Base-by-base conservation (phyloP, 768 basidiomycete species). In the Dentipellis fragilis region DNA sequence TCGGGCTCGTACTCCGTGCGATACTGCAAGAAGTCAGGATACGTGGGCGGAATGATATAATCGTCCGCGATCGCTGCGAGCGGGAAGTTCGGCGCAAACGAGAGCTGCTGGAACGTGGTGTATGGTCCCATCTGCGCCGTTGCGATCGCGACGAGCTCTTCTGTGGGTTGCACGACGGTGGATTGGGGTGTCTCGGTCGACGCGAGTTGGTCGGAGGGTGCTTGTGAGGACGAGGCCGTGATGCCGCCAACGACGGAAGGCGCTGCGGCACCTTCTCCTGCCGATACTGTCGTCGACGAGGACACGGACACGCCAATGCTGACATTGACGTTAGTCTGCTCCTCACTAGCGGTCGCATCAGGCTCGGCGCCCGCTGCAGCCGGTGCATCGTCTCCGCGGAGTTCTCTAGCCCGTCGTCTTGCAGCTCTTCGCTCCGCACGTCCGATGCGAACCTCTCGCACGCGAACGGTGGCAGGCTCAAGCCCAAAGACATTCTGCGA, bases 401-500 rank as follows among this genome's bases (percentile, higher is more conserved):
- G 77, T 65, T 87, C 87, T 36, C 90, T 80, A 12, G 87, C 83
- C 52, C 91, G 77, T 55, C 93, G 77, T 36, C 92, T 76, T 19
- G 91, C 89, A 10, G 91, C 90, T 57, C 93, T 72, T 35, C 92
- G 79, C 68, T 93, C 93, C 2, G 89, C 88, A 4, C 92, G 82
- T 7, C 89, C 92, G 46, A 94, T 91, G 36, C 93, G 79, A 21
- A 95, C 92, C 68, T 95, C 93, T 4, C 92, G 83, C n/a, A 95
- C 92, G 23, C 92, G 80, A 17, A 95, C 92, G 0, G 93, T 95
- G 2, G 91, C 91, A 10, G 92, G 92, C 66, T 94, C 92, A 38
- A 94, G 71, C 10, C 93, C 92, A 65, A 94, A 94, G 29, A 94
- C 88, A 59, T 92, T 93, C 66, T 93, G 90, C 2, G 85, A 80